phyloP scores from a whole-genome alignment of 169 alveolate species.

The Plasmodium coatneyi region DNA sequence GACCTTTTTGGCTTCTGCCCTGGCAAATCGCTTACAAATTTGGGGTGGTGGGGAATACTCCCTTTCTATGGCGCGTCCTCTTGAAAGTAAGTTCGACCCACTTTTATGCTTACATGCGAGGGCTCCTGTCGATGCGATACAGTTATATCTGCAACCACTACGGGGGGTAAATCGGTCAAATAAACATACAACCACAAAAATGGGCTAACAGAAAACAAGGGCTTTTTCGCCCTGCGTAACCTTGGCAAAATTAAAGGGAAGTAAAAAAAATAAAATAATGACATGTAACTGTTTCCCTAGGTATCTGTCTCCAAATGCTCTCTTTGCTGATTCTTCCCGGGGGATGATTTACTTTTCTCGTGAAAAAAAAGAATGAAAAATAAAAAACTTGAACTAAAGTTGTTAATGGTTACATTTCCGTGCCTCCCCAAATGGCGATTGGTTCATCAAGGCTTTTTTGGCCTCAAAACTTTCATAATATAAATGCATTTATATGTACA shows the following conservation, averaged over 20 bases:
- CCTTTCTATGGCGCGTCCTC: not conserved
- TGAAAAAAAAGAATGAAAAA: not conserved
- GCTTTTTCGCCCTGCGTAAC: not conserved
- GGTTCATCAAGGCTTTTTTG: not conserved
- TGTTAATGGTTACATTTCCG: not conserved
- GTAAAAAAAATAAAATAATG: no score
- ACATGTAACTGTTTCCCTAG: not conserved
- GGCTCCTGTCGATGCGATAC: not conserved
- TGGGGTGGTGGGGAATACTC: not conserved
- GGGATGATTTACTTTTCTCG: not conserved
- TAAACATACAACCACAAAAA: not conserved
- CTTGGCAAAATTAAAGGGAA: not conserved
- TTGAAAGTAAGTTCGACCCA: not conserved
- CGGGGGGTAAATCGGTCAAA: not conserved
- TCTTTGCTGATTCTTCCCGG: not conserved
- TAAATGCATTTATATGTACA: not conserved
- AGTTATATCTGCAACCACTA: not conserved
- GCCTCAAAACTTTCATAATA: not conserved
- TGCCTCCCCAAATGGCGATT: not conserved
- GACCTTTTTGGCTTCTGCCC: not conserved
- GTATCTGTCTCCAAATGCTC: not conserved
- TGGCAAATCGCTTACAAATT: not conserved
- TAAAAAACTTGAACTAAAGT: not conserved
- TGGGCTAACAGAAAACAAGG: not conserved
- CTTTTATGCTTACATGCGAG: not conserved